phyloP scores from a whole-genome alignment of 2,329 filamentous ascomycete species.

The Pestalotiopsis fici region DNA sequence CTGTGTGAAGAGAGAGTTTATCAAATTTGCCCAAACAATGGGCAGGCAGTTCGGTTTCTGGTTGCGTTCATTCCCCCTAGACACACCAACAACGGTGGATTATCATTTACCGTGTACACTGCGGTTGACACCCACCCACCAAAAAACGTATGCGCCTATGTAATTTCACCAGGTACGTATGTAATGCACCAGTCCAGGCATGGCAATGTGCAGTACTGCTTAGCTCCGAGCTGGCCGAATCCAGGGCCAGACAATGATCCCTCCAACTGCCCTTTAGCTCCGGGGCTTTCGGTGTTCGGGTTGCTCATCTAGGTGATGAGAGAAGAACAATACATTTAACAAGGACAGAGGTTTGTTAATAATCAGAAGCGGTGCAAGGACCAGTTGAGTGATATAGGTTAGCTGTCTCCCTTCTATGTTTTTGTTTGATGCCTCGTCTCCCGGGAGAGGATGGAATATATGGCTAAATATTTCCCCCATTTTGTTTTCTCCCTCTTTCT shows the following conservation, averaged over 20 bases:
- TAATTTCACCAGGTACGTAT: too few relatives aligned
- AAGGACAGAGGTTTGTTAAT: too few relatives aligned
- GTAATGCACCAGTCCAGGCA: not conserved
- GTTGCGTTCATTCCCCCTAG: too few relatives aligned
- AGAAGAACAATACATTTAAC: not conserved
- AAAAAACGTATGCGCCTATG: too few relatives aligned
- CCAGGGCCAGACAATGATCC: conserved; percentile 4
- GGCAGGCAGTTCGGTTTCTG: too few relatives aligned
- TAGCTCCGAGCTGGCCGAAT: not conserved
- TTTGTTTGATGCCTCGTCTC: not conserved
- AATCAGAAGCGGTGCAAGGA: not conserved
- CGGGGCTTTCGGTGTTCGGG: not conserved
- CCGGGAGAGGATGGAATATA: not conserved
- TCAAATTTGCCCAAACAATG: not conserved
- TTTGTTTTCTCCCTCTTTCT: not conserved
- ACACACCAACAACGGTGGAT: too few relatives aligned
- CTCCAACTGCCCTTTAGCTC: not conserved
- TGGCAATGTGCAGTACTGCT: not conserved
- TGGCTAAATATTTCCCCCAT: too few relatives aligned
- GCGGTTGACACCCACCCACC: too few relatives aligned
- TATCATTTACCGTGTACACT: too few relatives aligned
- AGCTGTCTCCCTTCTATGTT: not conserved
- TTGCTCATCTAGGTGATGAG: not conserved
- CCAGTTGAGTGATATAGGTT: too few relatives aligned
- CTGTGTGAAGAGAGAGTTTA: not conserved